These are phyloP conservation scores for Plantago coronopus DNA, from an alignment of 305 asterid genomes.

Conservation along the genomic window DNA sequence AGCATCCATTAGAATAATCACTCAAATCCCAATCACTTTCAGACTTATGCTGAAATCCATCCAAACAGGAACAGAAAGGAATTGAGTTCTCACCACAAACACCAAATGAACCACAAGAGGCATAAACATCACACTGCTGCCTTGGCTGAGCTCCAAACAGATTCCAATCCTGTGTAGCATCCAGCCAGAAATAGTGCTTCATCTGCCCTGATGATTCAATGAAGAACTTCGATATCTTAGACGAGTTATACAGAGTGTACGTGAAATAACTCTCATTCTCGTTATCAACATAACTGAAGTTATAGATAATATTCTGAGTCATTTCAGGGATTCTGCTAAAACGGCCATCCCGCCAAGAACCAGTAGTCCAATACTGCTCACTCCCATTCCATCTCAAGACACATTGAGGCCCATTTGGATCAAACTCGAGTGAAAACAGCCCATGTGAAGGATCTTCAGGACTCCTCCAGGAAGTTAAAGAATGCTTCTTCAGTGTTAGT, in stretches of 20 bases:
- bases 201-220: slow-evolving; percentile 50
- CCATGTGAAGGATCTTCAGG: slow-evolving; percentile 30
- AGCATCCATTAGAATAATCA: slow-evolving; percentile 51
- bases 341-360: slow-evolving; percentile 34
- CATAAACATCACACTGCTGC: slow-evolving; percentile 45
- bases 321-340: slow-evolving; percentile 46
- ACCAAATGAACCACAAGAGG: slow-evolving; percentile 47
- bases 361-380: slow-evolving; percentile 29
- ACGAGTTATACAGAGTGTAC: slow-evolving; percentile 26
- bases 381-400: slow-evolving; percentile 25
- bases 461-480: slow-evolving; percentile 52
- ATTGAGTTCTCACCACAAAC: slow-evolving; percentile 32
- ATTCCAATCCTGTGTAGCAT: slow-evolving; percentile 27
- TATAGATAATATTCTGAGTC: slow-evolving; percentile 32
- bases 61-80: slow-evolving; percentile 44
- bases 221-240: slow-evolving; percentile 33
- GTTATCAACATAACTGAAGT: slow-evolving; percentile 32
- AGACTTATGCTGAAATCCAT: slow-evolving; percentile 30
- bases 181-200: slow-evolving; percentile 33
- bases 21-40: slow-evolving; percentile 33
- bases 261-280: slow-evolving; percentile 43
- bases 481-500: slow-evolving; percentile 25
- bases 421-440: slow-evolving; percentile 22
- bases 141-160: slow-evolving; percentile 45
- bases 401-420: slow-evolving; percentile 19